phyloP scores from a whole-genome alignment of 139 green algal genomes.

The Monoraphidium neglectum region DNA sequence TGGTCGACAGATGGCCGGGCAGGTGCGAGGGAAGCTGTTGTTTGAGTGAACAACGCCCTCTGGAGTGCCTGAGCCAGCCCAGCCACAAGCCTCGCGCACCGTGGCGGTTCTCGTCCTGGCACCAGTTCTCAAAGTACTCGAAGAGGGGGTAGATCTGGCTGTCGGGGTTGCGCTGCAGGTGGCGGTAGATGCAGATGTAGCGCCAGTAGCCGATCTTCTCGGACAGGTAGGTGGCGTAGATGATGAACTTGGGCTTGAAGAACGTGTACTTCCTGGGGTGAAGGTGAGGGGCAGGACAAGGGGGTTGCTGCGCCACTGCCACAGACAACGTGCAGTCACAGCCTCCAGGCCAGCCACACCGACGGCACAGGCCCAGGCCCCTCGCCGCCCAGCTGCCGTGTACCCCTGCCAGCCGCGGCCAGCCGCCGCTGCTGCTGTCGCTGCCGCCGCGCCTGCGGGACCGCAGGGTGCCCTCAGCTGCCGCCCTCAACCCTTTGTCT shows the following conservation, averaged over 20 bases:
- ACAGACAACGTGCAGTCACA: too few species aligned
- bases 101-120: constrained; percentile 90
- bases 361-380: too few species aligned
- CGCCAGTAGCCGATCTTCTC: constrained; percentile 99
- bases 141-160: constrained; percentile 99
- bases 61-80: neutral
- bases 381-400: too few species aligned
- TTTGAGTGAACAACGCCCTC: neutral
- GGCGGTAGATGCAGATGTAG: constrained; percentile 71
- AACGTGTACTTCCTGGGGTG: constrained; percentile 68
- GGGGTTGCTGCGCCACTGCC: too few species aligned
- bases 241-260: constrained; percentile 99
- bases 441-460: too few species aligned
- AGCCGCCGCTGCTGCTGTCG: too few species aligned
- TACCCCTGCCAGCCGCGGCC: too few species aligned
- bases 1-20: too few species aligned
- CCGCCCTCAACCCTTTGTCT: too few species aligned
- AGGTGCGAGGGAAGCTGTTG: neutral
- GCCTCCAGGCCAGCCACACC: too few species aligned
- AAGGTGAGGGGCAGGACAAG: too few species aligned
- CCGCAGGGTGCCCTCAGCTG: too few species aligned
- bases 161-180: constrained; percentile 88
- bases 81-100: neutral
- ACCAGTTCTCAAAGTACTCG: constrained; percentile 99
- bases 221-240: constrained; percentile 98